A percentile compares a stretch with the other conserved stretches of the same genome.
Conservation (phyloP, 768 basidiomycete species). For the Scleroderma bovista region DNA sequence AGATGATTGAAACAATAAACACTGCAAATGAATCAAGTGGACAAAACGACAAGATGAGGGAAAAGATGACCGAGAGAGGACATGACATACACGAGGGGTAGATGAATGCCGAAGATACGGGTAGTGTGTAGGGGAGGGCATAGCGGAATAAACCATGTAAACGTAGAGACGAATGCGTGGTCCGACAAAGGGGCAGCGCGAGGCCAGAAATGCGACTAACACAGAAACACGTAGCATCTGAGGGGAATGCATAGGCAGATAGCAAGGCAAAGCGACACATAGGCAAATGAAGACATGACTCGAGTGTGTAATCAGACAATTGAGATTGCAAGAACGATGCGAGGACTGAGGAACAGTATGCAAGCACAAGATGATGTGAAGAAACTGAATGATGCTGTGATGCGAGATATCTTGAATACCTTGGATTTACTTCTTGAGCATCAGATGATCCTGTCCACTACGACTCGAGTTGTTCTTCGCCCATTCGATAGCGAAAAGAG, state of each 20-base stretch:
- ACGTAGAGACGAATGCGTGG: slow-evolving; percentile 30
- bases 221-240: slow-evolving; percentile 7
- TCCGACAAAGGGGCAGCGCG: slow-evolving; percentile 17
- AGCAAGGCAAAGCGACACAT: slow-evolving; percentile 36
- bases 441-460: slow-evolving; percentile 25
- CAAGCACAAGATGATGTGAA: slow-evolving; percentile 28
- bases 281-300: slow-evolving; percentile 30
- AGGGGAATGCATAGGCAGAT: slow-evolving; percentile 30
- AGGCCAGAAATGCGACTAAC: slow-evolving; percentile 21
- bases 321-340: slow-evolving; percentile 32
- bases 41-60: slow-evolving; percentile 21
- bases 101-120: slow-evolving; percentile 16
- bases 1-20: slow-evolving; percentile 20
- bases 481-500: slow-evolving; percentile 72
- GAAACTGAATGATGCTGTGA: slow-evolving; percentile 17
- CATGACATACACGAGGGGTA: slow-evolving; percentile 22
- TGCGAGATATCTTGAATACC: slow-evolving; percentile 6
- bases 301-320: slow-evolving; percentile 35
- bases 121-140: slow-evolving; percentile 12
- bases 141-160: slow-evolving; percentile 32
- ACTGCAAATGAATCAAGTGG: slow-evolving; percentile 8
- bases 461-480: slow-evolving; percentile 46
- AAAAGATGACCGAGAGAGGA: slow-evolving; percentile 6
- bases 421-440: slow-evolving; percentile 25
- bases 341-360: slow-evolving; percentile 29